A percentile compares a stretch with the other conserved stretches of the same genome.
Evolutionary conservation across 73 alveolate species (phyloP).

Genomic region (Paramecium primaurelia): DNA sequence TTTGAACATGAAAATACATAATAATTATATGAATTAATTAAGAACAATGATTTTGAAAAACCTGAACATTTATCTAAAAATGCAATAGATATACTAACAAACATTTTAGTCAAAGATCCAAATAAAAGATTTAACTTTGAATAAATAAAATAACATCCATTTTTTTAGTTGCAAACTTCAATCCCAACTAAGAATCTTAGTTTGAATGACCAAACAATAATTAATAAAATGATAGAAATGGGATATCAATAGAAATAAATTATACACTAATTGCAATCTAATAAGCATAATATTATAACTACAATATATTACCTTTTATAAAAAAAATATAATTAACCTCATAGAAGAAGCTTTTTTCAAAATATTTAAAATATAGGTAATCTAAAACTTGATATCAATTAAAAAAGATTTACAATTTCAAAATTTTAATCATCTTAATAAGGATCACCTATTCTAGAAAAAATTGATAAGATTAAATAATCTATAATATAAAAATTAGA

Average conservation of each 20-base stretch:
- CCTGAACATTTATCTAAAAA: not conserved
- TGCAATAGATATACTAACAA: not conserved
- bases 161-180: slow-evolving; percentile 23
- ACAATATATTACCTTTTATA: not conserved
- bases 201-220: not conserved
- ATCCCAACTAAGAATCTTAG: slow-evolving; percentile 27
- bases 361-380: not conserved
- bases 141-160: slow-evolving; percentile 2
- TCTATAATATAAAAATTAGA: not conserved
- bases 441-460: not conserved
- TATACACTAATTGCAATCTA: not conserved
- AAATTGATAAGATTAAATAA: not conserved
- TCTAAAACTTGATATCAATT: not conserved
- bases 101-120: slow-evolving; percentile 13
- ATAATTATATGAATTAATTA: slow-evolving; percentile 38
- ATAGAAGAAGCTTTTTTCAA: not conserved
- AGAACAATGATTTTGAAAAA: not conserved
- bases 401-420: not conserved
- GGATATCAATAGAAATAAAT: not conserved
- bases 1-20: slow-evolving; percentile 62
- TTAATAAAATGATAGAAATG: not conserved
- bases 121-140: not conserved
- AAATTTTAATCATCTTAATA: not conserved
- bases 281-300: not conserved
- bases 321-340: not conserved